Percentiles rank a stretch among this genome's conserved stretches.
Conservation (phyloP, 352 stramenopile species). For the Globisporangium parvum region DNA sequence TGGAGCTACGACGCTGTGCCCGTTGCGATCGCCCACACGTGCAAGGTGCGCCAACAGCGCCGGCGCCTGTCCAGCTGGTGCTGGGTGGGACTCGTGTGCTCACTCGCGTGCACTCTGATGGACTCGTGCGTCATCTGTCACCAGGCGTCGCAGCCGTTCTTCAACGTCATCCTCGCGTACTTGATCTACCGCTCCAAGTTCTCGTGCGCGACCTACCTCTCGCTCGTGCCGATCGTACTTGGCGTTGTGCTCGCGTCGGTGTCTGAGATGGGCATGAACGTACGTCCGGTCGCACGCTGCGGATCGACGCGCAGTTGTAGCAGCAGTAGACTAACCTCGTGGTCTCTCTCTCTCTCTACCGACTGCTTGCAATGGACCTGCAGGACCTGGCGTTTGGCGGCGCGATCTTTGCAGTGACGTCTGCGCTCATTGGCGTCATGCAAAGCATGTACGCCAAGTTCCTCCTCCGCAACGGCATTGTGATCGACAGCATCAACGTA, state of each 20-base stretch:
- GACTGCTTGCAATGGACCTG: neutral
- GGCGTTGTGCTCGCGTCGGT: constrained; percentile 79
- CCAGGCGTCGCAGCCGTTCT: constrained; percentile 75
- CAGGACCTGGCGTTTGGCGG: constrained; percentile 67
- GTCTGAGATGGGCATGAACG: constrained; percentile 85
- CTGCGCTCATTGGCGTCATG: constrained; percentile 75
- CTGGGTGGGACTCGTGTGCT: neutral
- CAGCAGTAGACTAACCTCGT: neutral
- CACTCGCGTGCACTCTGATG: neutral
- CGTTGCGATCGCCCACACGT: constrained; percentile 80
- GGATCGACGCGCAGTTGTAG: too few species aligned
- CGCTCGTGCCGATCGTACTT: constrained; percentile 75
- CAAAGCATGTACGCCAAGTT: constrained; percentile 89
- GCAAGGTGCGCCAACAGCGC: constrained; percentile 32
- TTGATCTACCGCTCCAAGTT: constrained; percentile 70
- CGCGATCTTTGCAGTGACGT: constrained; percentile 63
- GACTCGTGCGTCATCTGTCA: neutral
- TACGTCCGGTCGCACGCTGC: too few species aligned
- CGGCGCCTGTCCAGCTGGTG: neutral
- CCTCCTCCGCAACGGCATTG: constrained; percentile 63
- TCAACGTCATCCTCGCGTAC: constrained; percentile 82
- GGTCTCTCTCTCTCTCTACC: neutral
- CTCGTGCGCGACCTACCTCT: constrained; percentile 65
- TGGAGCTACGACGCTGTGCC: constrained; percentile 86
- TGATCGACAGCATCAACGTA: constrained; percentile 82